Percentiles rank a stretch among this genome's conserved stretches.
Evolutionary conservation across 2,329 filamentous ascomycete genomes (phyloP).

Genomic region (Leptoxyphium fumago): DNA sequence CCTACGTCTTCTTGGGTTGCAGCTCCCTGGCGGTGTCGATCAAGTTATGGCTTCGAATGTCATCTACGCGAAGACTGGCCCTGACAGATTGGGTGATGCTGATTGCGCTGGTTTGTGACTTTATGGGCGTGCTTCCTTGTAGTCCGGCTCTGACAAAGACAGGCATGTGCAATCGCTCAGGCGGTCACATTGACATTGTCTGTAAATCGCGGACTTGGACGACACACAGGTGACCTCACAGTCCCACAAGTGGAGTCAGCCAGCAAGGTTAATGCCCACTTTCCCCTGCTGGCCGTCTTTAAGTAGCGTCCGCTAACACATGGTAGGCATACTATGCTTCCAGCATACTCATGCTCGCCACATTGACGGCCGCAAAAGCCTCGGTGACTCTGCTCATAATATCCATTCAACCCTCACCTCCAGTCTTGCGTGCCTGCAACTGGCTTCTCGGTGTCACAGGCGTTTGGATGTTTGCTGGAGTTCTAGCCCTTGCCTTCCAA

Average conservation of each 20-base stretch:
- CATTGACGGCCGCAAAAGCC: background rate
- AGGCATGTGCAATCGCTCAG: background rate
- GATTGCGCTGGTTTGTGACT: background rate
- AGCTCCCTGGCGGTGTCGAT: background rate
- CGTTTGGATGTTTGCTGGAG: conserved; percentile 1
- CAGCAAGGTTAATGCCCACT: background rate
- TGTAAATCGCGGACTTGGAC: background rate
- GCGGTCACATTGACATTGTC: background rate
- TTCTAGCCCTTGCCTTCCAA: conserved; percentile 1
- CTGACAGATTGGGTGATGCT: background rate
- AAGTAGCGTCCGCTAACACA: background rate
- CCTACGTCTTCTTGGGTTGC: background rate
- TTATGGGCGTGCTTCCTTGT: background rate
- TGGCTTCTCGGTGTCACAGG: background rate
- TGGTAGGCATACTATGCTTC: background rate
- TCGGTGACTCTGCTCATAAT: background rate
- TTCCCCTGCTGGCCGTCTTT: too few relatives aligned
- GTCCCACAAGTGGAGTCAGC: background rate
- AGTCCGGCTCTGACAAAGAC: background rate
- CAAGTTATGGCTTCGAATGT: background rate
- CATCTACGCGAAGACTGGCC: background rate
- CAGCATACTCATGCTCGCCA: background rate
- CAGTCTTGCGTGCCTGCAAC: background rate
- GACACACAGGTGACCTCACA: background rate
- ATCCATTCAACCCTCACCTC: background rate